These are phyloP conservation scores for Xerocomellus amylosporus DNA, from an alignment of 768 basidiomycete genomes.

Conservation along the genomic window DNA sequence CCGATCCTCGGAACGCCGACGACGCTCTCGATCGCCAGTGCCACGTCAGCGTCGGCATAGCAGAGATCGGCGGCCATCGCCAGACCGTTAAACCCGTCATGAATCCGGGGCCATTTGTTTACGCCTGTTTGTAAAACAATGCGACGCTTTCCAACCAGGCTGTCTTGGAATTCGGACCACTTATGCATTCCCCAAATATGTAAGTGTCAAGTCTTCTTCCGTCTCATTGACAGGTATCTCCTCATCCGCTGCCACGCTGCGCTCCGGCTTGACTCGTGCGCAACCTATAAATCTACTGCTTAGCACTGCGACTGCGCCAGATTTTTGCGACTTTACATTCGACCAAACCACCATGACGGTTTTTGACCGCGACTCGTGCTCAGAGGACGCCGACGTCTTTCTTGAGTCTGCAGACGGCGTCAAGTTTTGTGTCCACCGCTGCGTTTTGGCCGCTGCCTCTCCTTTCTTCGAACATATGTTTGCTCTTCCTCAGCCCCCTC, in stretches of 20 bases:
- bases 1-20: slow-evolving; percentile 24
- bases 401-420: slow-evolving; percentile 44
- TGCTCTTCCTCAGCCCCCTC: slow-evolving; percentile 51
- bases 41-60: slow-evolving; percentile 25
- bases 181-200: slow-evolving; percentile 13
- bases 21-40: slow-evolving; percentile 26
- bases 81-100: slow-evolving; percentile 31
- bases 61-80: slow-evolving; percentile 36
- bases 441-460: slow-evolving; percentile 61
- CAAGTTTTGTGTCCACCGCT: slow-evolving; percentile 60
- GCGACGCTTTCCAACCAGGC: slow-evolving; percentile 1
- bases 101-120: slow-evolving; percentile 12
- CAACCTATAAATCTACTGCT: slow-evolving; percentile 20
- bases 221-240: background rate
- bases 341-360: slow-evolving; percentile 26
- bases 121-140: slow-evolving; percentile 21
- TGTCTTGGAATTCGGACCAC: slow-evolving; percentile 17
- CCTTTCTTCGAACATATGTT: slow-evolving; percentile 72
- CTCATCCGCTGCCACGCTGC: background rate
- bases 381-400: slow-evolving; percentile 51
- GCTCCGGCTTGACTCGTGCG: slow-evolving; percentile 5
- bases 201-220: slow-evolving; percentile 14
- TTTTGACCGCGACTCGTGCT: slow-evolving; percentile 37
- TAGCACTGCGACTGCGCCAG: background rate
- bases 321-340: background rate